These are phyloP conservation scores for Plectosphaerella plurivora DNA, from an alignment of 2,329 filamentous ascomycete genomes.

Conservation along the genomic window DNA sequence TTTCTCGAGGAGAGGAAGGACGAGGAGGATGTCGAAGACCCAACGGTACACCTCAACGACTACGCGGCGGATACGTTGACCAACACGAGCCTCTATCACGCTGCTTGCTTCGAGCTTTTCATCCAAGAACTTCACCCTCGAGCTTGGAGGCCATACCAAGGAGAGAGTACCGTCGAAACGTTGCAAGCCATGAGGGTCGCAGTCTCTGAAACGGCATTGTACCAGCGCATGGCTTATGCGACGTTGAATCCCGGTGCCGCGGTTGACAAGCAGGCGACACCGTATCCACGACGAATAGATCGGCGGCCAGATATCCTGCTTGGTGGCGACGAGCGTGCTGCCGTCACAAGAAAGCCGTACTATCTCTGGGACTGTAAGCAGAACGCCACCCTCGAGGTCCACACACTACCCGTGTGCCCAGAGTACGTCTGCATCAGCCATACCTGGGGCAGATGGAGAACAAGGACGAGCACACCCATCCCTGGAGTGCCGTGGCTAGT, in stretches of 20 bases:
- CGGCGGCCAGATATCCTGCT: neutral
- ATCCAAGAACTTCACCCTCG: neutral
- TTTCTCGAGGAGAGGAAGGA: neutral
- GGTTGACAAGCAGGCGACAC: neutral
- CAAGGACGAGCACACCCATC: neutral
- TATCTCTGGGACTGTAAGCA: neutral
- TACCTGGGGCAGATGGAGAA: neutral
- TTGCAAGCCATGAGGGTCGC: neutral
- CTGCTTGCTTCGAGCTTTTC: neutral
- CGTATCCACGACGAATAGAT: neutral
- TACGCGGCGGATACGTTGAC: neutral
- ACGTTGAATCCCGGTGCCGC: neutral
- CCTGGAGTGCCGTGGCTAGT: neutral
- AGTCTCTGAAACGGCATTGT: neutral
- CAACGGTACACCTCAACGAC: neutral
- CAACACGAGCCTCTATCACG: neutral
- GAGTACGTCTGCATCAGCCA: neutral
- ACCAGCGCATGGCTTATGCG: neutral
- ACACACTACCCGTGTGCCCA: neutral
- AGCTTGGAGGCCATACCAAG: neutral
- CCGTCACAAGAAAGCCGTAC: neutral
- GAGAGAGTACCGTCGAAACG: neutral
- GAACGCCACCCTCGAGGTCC: neutral
- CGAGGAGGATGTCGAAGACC: neutral
- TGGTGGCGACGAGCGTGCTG: neutral